A percentile compares a stretch with the other conserved stretches of the same genome.
These are phyloP conservation scores for Cercospora sp. DNA, from an alignment of 2,329 filamentous ascomycete genomes.

Conservation along the genomic window DNA sequence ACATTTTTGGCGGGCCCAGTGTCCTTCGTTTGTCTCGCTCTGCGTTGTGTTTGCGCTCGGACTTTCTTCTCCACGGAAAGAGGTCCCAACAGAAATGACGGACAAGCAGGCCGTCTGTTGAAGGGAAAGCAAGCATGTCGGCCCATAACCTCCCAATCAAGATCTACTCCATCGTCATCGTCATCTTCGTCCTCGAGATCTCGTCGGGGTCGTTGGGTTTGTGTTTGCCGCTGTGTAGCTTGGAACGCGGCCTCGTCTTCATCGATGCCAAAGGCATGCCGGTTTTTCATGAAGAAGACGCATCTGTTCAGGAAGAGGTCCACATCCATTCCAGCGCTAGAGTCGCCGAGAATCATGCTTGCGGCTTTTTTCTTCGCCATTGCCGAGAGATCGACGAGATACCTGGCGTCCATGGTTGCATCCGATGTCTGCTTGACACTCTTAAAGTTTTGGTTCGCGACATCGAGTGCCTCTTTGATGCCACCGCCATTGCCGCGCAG, in stretches of 20 bases:
- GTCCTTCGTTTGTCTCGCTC: slow-evolving; percentile 68
- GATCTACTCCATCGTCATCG: slow-evolving; percentile 65
- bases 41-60: slow-evolving; percentile 69
- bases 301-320: slow-evolving; percentile 92
- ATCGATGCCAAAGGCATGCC: slow-evolving; percentile 56
- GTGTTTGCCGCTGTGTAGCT: slow-evolving; percentile 16
- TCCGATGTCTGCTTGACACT: slow-evolving; percentile 81
- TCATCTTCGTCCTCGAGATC: slow-evolving; percentile 58
- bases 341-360: slow-evolving; percentile 70
- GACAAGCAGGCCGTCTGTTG: slow-evolving; percentile 72
- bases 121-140: slow-evolving; percentile 72
- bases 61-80: slow-evolving; percentile 84
- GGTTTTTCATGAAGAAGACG: slow-evolving; percentile 73
- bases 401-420: slow-evolving; percentile 84
- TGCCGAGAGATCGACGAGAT: slow-evolving; percentile 79
- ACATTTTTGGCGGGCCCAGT: slow-evolving; percentile 70
- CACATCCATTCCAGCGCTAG: slow-evolving; percentile 75
- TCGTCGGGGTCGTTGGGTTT: slow-evolving; percentile 28
- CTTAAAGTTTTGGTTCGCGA: slow-evolving; percentile 60
- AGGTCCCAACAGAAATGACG: slow-evolving; percentile 84
- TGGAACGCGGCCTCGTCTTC: slow-evolving; percentile 52
- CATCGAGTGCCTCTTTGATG: slow-evolving; percentile 41
- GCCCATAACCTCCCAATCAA: slow-evolving; percentile 86
- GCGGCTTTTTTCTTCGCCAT: slow-evolving; percentile 76
- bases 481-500: slow-evolving; percentile 62